Evolutionary conservation across 352 stramenopile species (phyloP).

Genomic region (Phytophthora nicotianae): DNA sequence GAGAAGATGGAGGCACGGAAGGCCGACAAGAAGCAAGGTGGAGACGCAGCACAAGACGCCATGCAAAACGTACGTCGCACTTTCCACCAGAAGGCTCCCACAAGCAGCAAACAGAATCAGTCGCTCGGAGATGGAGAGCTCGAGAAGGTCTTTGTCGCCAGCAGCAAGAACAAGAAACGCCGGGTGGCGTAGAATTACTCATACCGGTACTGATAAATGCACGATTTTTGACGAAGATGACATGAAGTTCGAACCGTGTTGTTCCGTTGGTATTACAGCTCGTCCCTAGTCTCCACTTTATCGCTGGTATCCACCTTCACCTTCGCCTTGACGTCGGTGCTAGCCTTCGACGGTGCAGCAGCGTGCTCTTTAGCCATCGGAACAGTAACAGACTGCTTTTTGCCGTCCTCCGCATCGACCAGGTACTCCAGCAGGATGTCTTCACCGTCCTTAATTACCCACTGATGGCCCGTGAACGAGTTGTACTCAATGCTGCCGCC

Average conservation of each 20-base stretch:
- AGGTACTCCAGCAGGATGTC: constrained; percentile 57
- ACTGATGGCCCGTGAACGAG: constrained; percentile 73
- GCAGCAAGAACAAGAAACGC: constrained; percentile 64
- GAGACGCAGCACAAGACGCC: constrained; percentile 12
- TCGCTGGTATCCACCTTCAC: constrained; percentile 8
- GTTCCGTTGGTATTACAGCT: constrained; percentile 33
- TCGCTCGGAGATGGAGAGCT: constrained; percentile 58
- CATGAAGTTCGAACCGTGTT: constrained; percentile 13
- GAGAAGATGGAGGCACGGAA: constrained; percentile 88
- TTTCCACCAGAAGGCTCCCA: constrained; percentile 74
- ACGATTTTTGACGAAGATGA: constrained; percentile 27
- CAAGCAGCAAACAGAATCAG: constrained; percentile 69
- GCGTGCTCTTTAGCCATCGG: constrained; percentile 27
- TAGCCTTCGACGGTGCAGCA: constrained; percentile 14
- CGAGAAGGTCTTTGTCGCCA: constrained; percentile 67
- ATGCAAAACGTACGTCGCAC: constrained; percentile 71
- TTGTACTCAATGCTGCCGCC: constrained; percentile 55
- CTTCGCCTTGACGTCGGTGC: constrained; percentile 2
- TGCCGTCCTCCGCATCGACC: constrained; percentile 52
- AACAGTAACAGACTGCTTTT: constrained; percentile 54
- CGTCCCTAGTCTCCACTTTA: constrained; percentile 43
- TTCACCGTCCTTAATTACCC: constrained; percentile 64
- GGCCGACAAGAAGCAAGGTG: constrained; percentile 34
- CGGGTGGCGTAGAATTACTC: constrained; percentile 35
- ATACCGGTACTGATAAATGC: constrained; percentile 30